Evolutionary conservation across 2,329 filamentous ascomycete species (phyloP), one percentile per base, ranked within the genome.

Genomic region (Botrytis fragariae): DNA sequence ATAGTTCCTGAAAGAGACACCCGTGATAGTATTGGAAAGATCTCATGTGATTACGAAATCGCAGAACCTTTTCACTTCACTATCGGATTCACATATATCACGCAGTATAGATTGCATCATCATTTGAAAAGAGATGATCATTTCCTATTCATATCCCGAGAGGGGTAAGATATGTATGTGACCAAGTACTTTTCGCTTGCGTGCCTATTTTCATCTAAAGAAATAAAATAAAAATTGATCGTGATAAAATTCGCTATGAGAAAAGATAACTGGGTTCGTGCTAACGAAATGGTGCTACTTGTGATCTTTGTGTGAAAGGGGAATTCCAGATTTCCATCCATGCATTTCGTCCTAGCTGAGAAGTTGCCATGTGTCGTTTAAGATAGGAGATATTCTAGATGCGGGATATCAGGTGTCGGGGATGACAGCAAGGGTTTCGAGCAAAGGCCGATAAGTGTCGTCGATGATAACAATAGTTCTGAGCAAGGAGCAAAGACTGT

Each of bases 401-500:
- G 9, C 16, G 10, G n/a, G 45, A 64, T 6, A 45, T 29, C 9
- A 8, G 20, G 35, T 32, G 18, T 25, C 6, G 25, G 22, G 18
- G 18, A 14, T 48, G 42, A 32, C 39, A 44, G 18, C 6, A 9
- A 35, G 5, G 29, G 2, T 9, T 35, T 22, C n/a, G 20, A 22
- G 14, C 22, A 16, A 5, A 20, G 22, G 29, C 9, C 20, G 18
- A 64, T 8, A 12, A 16, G 29, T 44, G 3, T 35, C 20, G n/a
- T 16, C 20, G 9, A 45, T 7, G 1, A 25, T 29, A 35, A 3
- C 20, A 29, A 5, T 3, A 1, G 5, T 45, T 3, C 1, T 8
- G 3, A 64, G n/a, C 44, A 25, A 4, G n/a, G 3, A 35, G 4
- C 4, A 7, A 35, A 12, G 10, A 64, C 4, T 35, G 29, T 25